Evolutionary conservation across 2,329 filamentous ascomycete species (phyloP).

Genomic region (Bipolaris gigantea): DNA sequence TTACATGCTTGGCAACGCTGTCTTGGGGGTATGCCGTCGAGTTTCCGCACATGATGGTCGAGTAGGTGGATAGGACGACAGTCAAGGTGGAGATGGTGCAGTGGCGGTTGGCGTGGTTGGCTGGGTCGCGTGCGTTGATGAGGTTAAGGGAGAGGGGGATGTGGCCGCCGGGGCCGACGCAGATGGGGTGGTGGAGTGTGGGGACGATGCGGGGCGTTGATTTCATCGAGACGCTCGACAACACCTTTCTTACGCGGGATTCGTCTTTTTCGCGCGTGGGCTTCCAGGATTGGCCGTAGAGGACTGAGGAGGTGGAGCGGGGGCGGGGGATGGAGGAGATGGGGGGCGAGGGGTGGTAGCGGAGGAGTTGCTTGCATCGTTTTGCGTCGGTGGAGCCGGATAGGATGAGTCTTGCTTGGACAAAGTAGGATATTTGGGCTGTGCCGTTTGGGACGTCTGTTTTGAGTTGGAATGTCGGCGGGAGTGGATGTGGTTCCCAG

Average conservation of each 20-base stretch:
- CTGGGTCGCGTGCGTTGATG: constrained; percentile 23
- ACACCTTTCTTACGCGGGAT: constrained; percentile 25
- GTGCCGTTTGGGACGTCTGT: constrained; percentile 32
- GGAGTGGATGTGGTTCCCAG: constrained; percentile 37
- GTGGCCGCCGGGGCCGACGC: constrained; percentile 36
- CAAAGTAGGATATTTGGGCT: constrained; percentile 36
- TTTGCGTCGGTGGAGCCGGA: constrained; percentile 16
- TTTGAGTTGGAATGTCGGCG: constrained; percentile 36
- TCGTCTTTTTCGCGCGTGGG: constrained; percentile 20
- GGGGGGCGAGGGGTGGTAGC: constrained; percentile 30
- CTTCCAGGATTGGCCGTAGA: constrained; percentile 37
- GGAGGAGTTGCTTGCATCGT: constrained; percentile 28
- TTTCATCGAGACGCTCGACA: constrained; percentile 22
- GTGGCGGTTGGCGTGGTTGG: constrained; percentile 20
- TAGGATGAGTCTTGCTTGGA: constrained; percentile 32
- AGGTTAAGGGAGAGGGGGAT: constrained; percentile 37
- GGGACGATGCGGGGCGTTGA: constrained; percentile 34
- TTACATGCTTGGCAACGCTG: constrained; percentile 33
- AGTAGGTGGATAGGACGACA: constrained; percentile 38
- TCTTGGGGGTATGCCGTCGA: constrained; percentile 33
- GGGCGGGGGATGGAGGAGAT: constrained; percentile 18
- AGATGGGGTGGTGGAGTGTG: constrained; percentile 32
- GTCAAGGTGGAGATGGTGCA: constrained; percentile 34
- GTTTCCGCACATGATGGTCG: constrained; percentile 36
- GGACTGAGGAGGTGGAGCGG: constrained; percentile 24